These are phyloP conservation scores for Aspergillus melleus DNA, from an alignment of 2,329 filamentous ascomycete genomes.

Conservation along the genomic window DNA sequence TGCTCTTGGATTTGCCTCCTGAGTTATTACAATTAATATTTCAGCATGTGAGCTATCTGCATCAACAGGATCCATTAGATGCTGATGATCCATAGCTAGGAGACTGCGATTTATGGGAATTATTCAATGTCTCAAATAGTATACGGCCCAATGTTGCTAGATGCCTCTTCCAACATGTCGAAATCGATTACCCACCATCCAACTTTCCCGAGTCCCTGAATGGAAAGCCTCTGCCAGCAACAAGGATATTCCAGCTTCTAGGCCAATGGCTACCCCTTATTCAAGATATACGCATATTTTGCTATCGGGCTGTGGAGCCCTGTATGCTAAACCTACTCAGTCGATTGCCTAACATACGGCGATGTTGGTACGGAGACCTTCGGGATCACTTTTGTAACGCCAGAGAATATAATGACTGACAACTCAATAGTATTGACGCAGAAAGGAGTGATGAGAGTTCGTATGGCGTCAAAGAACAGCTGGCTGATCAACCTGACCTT, in stretches of 20 bases:
- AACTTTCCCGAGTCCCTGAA: conserved; percentile 5
- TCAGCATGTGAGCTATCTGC: not conserved
- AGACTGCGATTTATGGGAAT: conserved; percentile 1
- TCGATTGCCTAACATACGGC: conserved; percentile 3
- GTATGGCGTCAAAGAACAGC: not conserved
- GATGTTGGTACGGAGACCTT: conserved; percentile 1
- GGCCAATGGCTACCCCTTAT: conserved; percentile 4
- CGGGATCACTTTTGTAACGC: not conserved
- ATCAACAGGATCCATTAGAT: not conserved
- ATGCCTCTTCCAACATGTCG: conserved; percentile 4
- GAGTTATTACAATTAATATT: conserved; percentile 3
- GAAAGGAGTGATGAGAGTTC: conserved; percentile 1
- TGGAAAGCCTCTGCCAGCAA: conserved; percentile 3
- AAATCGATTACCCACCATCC: conserved; percentile 5
- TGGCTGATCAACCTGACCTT: not conserved
- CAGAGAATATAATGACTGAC: not conserved
- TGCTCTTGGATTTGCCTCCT: conserved; percentile 2
- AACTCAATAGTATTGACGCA: conserved; percentile 1
- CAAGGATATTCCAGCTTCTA: conserved; percentile 3
- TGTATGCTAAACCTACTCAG: conserved; percentile 6
- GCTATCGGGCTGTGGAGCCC: conserved; percentile 3
- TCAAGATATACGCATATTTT: conserved; percentile 2
- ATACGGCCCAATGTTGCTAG: conserved; percentile 2
- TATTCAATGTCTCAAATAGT: conserved; percentile 4
- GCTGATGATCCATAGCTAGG: conserved; percentile 2